phyloP scores from a whole-genome alignment of 1,139 yeast genomes.

The Scheffersomyces lignicola region DNA sequence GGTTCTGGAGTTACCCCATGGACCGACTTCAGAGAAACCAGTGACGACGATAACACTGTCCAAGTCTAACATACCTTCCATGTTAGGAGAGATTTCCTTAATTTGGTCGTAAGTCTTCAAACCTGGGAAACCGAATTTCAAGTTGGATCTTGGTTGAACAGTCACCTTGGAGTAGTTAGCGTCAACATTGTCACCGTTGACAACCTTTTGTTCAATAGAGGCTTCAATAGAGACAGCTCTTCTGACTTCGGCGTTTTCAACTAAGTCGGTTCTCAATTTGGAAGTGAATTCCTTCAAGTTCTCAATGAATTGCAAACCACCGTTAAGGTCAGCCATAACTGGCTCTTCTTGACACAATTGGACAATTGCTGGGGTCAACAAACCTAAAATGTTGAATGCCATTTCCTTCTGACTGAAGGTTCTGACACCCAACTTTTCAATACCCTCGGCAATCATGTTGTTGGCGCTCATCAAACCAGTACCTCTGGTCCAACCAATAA shows the following conservation, averaged over 20 bases:
- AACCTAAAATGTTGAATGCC: slow-evolving; percentile 97
- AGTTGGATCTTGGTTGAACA: slow-evolving; percentile 90
- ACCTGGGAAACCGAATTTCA: slow-evolving; percentile 89
- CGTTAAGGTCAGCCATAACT: slow-evolving; percentile 96
- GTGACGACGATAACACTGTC: slow-evolving; percentile 92
- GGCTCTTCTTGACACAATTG: slow-evolving; percentile 91
- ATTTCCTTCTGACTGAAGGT: slow-evolving; percentile 98
- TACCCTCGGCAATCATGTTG: slow-evolving; percentile 96
- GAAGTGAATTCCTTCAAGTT: slow-evolving; percentile 88
- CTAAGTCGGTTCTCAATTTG: slow-evolving; percentile 75
- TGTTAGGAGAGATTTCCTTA: slow-evolving; percentile 67
- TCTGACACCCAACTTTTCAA: slow-evolving; percentile 93
- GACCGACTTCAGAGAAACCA: slow-evolving; percentile 98
- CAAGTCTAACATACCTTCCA: slow-evolving; percentile 89
- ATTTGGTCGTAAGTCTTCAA: slow-evolving; percentile 76
- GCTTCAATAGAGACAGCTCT: slow-evolving; percentile 95
- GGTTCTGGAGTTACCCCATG: slow-evolving; percentile 99
- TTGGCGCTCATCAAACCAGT: slow-evolving; percentile 98
- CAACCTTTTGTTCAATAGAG: slow-evolving; percentile 88
- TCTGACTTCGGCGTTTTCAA: slow-evolving; percentile 87
- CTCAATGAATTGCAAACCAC: slow-evolving; percentile 93
- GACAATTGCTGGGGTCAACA: slow-evolving; percentile 83
- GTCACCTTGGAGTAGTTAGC: slow-evolving; percentile 75
- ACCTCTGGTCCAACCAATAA: slow-evolving; percentile 99
- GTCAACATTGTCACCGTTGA: slow-evolving; percentile 88